Conservation (phyloP, 805 yeast species). For the Danielozyma ontarioensis region DNA sequence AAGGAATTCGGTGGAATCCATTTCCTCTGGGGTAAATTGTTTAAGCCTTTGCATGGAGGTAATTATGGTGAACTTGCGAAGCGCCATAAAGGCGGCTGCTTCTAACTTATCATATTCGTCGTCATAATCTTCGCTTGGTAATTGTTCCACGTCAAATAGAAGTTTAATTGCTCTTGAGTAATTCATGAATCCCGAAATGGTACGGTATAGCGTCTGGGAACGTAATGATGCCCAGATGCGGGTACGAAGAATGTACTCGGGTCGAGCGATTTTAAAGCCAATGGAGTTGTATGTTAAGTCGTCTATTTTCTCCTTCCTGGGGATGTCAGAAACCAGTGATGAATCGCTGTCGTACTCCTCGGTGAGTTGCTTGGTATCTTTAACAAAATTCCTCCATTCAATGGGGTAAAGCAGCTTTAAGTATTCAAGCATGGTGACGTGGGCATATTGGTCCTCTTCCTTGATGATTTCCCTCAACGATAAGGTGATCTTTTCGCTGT, state of each 20-base stretch:
- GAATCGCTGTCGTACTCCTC: constrained; percentile 35
- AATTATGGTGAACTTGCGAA: constrained; percentile 58
- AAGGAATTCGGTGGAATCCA: constrained; percentile 53
- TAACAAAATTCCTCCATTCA: constrained; percentile 55
- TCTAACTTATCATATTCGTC: constrained; percentile 35
- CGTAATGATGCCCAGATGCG: constrained; percentile 45
- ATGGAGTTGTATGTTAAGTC: constrained; percentile 44
- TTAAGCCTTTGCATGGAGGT: constrained; percentile 61
- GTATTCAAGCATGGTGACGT: constrained; percentile 51
- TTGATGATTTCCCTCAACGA: constrained; percentile 74
- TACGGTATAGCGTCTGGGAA: constrained; percentile 43
- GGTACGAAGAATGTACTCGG: constrained; percentile 43
- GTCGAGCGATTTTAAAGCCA: constrained; percentile 45
- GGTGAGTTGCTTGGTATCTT: constrained; percentile 50
- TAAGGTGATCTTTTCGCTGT: constrained; percentile 73
- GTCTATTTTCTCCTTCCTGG: constrained; percentile 32
- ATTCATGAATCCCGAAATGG: constrained; percentile 44
- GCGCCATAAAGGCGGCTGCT: constrained; percentile 49
- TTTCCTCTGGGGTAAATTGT: constrained; percentile 51
- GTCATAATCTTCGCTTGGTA: constrained; percentile 23
- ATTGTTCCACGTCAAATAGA: constrained; percentile 44
- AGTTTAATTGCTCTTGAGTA: constrained; percentile 43
- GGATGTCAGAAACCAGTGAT: constrained; percentile 20
- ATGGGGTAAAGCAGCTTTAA: constrained; percentile 51
- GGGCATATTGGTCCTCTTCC: constrained; percentile 60